These are phyloP conservation scores for Aureobasidium pullulans DNA, from an alignment of 2,329 filamentous ascomycete genomes.

Conservation along the genomic window DNA sequence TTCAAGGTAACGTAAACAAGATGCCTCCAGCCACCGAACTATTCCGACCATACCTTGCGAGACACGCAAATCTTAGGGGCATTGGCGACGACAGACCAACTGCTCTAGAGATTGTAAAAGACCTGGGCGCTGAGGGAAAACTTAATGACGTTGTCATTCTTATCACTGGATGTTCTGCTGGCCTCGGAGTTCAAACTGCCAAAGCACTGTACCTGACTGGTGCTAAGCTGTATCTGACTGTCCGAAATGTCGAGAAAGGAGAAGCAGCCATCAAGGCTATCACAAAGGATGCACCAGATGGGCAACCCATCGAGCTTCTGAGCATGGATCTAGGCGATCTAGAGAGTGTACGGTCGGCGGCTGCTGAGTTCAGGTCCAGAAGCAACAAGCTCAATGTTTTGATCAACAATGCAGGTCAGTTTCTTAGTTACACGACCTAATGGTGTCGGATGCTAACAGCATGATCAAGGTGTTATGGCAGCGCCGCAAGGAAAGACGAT, in stretches of 20 bases:
- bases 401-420: conserved; percentile 24
- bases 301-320: conserved; percentile 19
- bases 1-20: neutral
- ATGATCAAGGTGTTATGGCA: conserved; percentile 32
- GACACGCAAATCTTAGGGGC: conserved; percentile 15
- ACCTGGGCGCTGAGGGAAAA: conserved; percentile 25
- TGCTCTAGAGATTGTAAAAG: conserved; percentile 22
- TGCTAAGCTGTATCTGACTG: conserved; percentile 38
- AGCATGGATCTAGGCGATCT: conserved; percentile 28
- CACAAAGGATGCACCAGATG: neutral
- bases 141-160: conserved; percentile 33
- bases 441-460: neutral
- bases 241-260: conserved; percentile 36
- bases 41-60: conserved; percentile 2
- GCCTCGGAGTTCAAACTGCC: conserved; percentile 39
- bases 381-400: conserved; percentile 33
- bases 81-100: conserved; percentile 25
- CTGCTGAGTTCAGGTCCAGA: conserved; percentile 25
- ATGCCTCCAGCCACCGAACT: neutral
- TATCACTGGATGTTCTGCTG: conserved; percentile 40
- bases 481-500: conserved; percentile 29
- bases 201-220: conserved; percentile 40
- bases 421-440: neutral
- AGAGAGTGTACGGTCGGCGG: conserved; percentile 27
- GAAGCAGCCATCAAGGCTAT: conserved; percentile 26